Evolutionary conservation across 2,329 filamentous ascomycete species (phyloP).

Genomic region (Coniochaeta ligniaria): DNA sequence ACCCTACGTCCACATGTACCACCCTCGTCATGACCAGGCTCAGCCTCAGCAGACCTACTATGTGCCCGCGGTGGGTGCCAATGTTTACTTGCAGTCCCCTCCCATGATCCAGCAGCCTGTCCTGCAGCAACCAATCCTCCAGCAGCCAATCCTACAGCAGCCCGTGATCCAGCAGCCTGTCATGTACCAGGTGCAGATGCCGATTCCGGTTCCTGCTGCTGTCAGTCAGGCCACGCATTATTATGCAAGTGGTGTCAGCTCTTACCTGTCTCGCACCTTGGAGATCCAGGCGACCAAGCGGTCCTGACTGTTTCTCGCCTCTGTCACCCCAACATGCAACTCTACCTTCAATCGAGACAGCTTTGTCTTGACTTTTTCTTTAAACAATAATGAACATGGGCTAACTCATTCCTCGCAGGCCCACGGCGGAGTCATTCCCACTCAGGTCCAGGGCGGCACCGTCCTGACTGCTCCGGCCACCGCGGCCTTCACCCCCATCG

Average conservation of each 20-base stretch:
- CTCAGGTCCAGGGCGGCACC: slow-evolving; percentile 11
- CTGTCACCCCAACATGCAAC: background rate
- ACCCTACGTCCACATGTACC: slow-evolving; percentile 46
- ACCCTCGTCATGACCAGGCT: slow-evolving; percentile 42
- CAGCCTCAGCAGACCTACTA: background rate
- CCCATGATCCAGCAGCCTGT: background rate
- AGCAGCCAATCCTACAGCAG: background rate
- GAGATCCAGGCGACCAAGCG: background rate
- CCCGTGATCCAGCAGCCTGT: background rate
- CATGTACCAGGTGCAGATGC: no score
- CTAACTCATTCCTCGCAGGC: slow-evolving; percentile 11
- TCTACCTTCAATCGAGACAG: background rate
- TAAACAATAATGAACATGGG: background rate
- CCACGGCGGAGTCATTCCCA: slow-evolving; percentile 9
- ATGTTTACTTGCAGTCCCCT: background rate
- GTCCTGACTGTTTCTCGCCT: background rate
- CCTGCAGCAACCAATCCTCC: background rate
- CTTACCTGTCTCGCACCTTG: background rate
- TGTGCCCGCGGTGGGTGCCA: slow-evolving; percentile 2
- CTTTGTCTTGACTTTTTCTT: background rate
- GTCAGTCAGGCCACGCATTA: background rate
- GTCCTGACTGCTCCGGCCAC: slow-evolving; percentile 7
- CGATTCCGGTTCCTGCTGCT: background rate
- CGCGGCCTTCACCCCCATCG: slow-evolving; percentile 10
- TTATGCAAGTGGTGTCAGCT: slow-evolving; percentile 1